phyloP scores from a whole-genome alignment of 2,329 filamentous ascomycete genomes.

The Penicillium frequentans region DNA sequence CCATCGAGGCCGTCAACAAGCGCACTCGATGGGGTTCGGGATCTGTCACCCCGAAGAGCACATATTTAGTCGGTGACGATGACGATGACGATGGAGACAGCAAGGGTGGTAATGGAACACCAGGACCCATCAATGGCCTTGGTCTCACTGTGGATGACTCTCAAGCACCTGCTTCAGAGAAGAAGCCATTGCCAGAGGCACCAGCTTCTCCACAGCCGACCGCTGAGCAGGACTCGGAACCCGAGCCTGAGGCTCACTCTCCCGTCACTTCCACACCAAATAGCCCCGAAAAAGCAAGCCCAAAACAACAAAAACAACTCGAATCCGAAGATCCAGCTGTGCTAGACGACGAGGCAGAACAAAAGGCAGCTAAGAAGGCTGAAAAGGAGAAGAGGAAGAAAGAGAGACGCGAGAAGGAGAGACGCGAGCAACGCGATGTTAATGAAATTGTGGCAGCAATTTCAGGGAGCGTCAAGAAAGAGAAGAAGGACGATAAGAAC shows the following conservation, averaged over 20 bases:
- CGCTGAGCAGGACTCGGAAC: background rate
- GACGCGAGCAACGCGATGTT: slow-evolving; percentile 9
- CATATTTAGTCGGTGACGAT: slow-evolving; percentile 15
- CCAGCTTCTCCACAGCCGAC: background rate
- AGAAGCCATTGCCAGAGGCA: background rate
- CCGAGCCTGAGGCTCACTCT: background rate
- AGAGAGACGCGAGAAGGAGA: background rate
- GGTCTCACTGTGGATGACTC: background rate
- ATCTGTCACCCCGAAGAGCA: slow-evolving; percentile 13
- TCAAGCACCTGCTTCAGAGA: background rate
- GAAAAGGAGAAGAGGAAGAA: background rate
- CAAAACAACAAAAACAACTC: background rate
- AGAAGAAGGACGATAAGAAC: slow-evolving; percentile 5
- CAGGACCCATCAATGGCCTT: background rate
- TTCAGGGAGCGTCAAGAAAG: background rate
- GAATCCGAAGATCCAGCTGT: background rate
- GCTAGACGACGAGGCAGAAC: background rate
- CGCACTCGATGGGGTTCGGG: slow-evolving; percentile 7
- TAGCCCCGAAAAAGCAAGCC: background rate
- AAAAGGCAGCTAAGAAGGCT: background rate
- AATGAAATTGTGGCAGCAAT: background rate
- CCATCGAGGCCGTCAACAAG: slow-evolving; percentile 5
- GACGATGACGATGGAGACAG: slow-evolving; percentile 13
- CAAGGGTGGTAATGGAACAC: background rate
- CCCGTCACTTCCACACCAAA: background rate